Evolutionary conservation across 345 rosid genomes (phyloP), one percentile per base, ranked within the genome.

Genomic region (Bruguiera sexangula): DNA sequence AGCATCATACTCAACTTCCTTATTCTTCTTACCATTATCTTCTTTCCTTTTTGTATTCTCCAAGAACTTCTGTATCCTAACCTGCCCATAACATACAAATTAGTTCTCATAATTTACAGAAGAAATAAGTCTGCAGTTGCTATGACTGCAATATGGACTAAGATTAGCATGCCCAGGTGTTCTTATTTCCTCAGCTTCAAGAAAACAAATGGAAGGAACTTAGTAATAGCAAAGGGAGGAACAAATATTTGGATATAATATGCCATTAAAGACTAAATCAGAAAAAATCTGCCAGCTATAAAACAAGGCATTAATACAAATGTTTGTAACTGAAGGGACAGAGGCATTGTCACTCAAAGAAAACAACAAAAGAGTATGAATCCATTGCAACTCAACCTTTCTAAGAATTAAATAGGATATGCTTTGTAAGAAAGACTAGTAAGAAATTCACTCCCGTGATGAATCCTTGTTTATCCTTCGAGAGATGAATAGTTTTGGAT

Each of bases 11-110:
- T 80, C 83, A 52, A 36, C 79, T 60, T 78, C 85, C 48, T 66
- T 79, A 36, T 68, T 73, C 78, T 85, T 84, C 68, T 79, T 72
- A 51, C 21, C 67, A 29, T 69, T 81, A 55, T 73, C 72, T 60
- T 78, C 85, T 75, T 84, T 88, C 85, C 70, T 85, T 75, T 79
- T 95, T 62, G 96, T 85, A 83, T 90, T 89, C 78, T 86, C 90
- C 86, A 92, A 78, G 82, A 95, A 86, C 48, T 83, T 80, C 72
- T 84, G 83, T 80, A 92, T 90, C 74, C 82, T 85, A 55, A 87
- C 82, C 98, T 92, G 86, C 68, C 61, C 81, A 58, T 71, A 34
- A 63, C 6, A n/a, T 21, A 55, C 4, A 68, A 43, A 73, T 75
- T 61, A 74, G 57, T 27, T 6, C 39, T 66, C 53, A 36, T 51